Evolutionary conservation across 108 stramenopile species (phyloP), one percentile per base, ranked within the genome.

Genomic region (Discostella pseudostelligera): DNA sequence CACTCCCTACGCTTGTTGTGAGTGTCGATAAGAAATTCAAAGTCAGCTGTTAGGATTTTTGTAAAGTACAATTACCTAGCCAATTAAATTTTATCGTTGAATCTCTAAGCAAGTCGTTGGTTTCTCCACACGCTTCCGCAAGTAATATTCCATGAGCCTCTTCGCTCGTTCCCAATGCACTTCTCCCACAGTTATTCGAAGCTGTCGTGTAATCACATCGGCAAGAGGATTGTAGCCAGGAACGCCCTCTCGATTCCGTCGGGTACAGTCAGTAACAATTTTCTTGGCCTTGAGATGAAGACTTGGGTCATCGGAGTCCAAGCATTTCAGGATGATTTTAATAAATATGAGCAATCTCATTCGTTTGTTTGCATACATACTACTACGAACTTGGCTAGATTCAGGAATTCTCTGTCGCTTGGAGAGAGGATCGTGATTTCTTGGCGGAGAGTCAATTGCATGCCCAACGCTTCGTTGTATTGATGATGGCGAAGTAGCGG

Each of bases 161-260:
- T 81, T 62, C 3, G 81, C 81, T 46, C 70, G 77, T 22, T 44
- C 25, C 83, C 83, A 84, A 35, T 84, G 76, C 32, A 60, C 26
- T 46, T 81, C 83, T 17, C 81, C 83, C 35, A 84, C 54, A 19
- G 44, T 37, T 10, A 74, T 21, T n/a, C 80, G 72, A 32, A 84
- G 78, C 20, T 63, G 55, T 29, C 47, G 62, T 42, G 62, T 61
- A 20, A 84, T 78, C 2, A 70, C 80, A 57, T 84, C 81, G 25
- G 64, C 56, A 59, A 84, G 67, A 11, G 80, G 68, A 24, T 39
- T 35, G 39, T 72, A 84, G 12, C 57, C 76, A n/a, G 72, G 78
- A 69, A 71, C 58, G 2, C 81, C 81, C 29, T 75, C 50, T 29
- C 83, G 65, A 63, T 84, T 84, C 42, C 74, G 72, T 36, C 56